These are phyloP conservation scores for Globisporangium polare DNA, from an alignment of 352 stramenopile species.

Conservation along the genomic window DNA sequence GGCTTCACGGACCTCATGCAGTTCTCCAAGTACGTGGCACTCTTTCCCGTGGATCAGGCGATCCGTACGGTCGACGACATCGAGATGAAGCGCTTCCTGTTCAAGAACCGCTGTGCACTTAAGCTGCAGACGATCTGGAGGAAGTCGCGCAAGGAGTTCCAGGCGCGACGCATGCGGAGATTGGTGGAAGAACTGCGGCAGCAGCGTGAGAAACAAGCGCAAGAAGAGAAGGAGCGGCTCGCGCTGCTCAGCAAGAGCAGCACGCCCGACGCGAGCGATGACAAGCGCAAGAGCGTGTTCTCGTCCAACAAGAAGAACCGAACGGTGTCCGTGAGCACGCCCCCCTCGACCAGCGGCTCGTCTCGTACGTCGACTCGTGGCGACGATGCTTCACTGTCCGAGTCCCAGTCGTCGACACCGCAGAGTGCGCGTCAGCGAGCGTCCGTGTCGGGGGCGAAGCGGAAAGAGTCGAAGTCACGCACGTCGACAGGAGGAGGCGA, in stretches of 20 bases:
- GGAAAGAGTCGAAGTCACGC: constrained; percentile 17
- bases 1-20: constrained; percentile 55
- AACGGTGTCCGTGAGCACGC: neutral
- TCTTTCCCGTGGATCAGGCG: constrained; percentile 65
- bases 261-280: constrained; percentile 12
- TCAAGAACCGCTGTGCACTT: constrained; percentile 38
- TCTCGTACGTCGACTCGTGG: neutral
- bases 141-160: constrained; percentile 36
- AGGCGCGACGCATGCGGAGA: constrained; percentile 33
- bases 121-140: constrained; percentile 67
- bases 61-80: constrained; percentile 52
- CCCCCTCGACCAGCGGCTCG: constrained; percentile 1
- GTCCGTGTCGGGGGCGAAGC: constrained; percentile 14
- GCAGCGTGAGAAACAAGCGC: constrained; percentile 39
- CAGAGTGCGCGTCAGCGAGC: constrained; percentile 4
- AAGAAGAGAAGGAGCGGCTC: constrained; percentile 19
- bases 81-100: constrained; percentile 46
- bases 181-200: constrained; percentile 42
- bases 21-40: constrained; percentile 63
- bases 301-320: constrained; percentile 16
- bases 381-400: neutral
- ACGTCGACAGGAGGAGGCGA: neutral
- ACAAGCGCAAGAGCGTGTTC: constrained; percentile 6
- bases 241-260: constrained; percentile 3
- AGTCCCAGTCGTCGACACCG: neutral